Evolutionary conservation across 2,329 filamentous ascomycete species (phyloP).

Genomic region (Fusarium austroafricanum): DNA sequence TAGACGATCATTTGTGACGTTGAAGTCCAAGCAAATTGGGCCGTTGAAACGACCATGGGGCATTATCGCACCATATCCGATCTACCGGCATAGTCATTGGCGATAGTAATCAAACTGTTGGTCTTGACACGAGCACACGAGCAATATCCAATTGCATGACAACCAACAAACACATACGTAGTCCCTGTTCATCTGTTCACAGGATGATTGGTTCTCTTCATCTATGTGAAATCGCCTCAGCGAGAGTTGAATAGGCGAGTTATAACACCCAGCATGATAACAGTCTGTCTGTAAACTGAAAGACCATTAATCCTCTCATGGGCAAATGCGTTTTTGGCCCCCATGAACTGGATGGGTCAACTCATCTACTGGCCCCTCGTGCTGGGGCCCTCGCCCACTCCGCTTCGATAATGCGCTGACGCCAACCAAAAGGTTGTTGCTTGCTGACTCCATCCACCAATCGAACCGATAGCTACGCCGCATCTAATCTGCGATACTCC

Average conservation of each 20-base stretch:
- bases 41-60: conserved; percentile 28
- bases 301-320: conserved; percentile 36
- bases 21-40: conserved; percentile 30
- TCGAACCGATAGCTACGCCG: conserved; percentile 9
- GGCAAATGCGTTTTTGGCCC: conserved; percentile 26
- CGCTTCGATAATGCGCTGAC: conserved; percentile 28
- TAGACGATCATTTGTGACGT: conserved; percentile 14
- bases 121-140: neutral
- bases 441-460: conserved; percentile 29
- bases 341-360: conserved; percentile 20
- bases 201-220: neutral
- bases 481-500: conserved; percentile 33
- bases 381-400: conserved; percentile 29
- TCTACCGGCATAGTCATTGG: conserved; percentile 6
- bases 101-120: neutral
- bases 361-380: conserved; percentile 29
- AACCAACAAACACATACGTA: neutral
- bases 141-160: neutral
- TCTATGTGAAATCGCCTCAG: conserved; percentile 17
- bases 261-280: neutral
- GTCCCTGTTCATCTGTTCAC: neutral
- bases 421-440: neutral
- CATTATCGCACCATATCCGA: conserved; percentile 33
- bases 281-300: neutral
- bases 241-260: conserved; percentile 2